These are phyloP conservation scores for Russula sp. DNA, from an alignment of 768 basidiomycete species.

Conservation along the genomic window DNA sequence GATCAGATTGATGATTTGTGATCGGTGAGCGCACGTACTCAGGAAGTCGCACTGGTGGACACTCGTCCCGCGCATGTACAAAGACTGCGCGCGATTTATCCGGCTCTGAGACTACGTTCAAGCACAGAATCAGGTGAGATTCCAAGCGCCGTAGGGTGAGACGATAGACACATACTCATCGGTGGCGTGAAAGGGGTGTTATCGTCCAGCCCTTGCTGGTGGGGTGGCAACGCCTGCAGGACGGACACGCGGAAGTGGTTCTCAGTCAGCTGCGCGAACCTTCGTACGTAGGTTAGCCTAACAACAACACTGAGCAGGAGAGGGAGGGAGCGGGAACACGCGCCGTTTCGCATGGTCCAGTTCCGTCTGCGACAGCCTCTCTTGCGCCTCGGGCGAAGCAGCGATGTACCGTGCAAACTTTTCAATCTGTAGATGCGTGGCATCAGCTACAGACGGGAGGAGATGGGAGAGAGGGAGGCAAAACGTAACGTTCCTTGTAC, in stretches of 20 bases:
- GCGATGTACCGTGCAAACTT: slow-evolving; percentile 78
- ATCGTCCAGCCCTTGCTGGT: slow-evolving; percentile 74
- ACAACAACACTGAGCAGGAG: neutral
- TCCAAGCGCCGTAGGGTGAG: neutral
- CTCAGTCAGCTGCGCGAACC: slow-evolving; percentile 72
- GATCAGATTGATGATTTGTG: neutral
- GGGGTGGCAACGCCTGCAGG: slow-evolving; percentile 72
- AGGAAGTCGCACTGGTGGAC: slow-evolving; percentile 59
- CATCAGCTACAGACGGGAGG: neutral
- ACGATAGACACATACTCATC: slow-evolving; percentile 52
- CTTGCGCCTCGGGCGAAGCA: slow-evolving; percentile 63
- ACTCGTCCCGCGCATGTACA: slow-evolving; percentile 67
- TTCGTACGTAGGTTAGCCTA: slow-evolving; percentile 28
- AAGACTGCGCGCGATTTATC: slow-evolving; percentile 75
- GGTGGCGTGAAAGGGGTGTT: slow-evolving; percentile 59
- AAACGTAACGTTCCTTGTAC: slow-evolving; percentile 47
- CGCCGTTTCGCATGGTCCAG: slow-evolving; percentile 74
- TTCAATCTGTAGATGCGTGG: slow-evolving; percentile 61
- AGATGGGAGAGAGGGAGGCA: neutral
- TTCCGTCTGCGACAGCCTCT: slow-evolving; percentile 77
- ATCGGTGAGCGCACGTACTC: slow-evolving; percentile 44
- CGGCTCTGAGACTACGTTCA: slow-evolving; percentile 60
- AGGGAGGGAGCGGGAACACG: neutral
- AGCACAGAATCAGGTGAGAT: slow-evolving; percentile 7
- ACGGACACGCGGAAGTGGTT: slow-evolving; percentile 76